Conservation (phyloP, 768 basidiomycete species). For the Termitomyces sp. region DNA sequence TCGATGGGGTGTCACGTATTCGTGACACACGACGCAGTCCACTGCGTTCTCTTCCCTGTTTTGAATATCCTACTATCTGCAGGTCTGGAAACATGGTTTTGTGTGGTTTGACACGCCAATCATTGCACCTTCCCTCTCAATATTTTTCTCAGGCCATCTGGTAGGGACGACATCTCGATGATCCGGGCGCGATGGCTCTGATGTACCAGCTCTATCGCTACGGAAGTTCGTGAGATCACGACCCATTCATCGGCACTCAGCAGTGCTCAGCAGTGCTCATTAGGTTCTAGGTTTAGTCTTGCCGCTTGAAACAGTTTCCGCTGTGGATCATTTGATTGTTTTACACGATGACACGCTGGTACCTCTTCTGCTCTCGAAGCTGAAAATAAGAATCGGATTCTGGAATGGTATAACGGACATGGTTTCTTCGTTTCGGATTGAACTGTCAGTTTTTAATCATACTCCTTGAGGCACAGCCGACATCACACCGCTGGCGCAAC, state of each 20-base stretch:
- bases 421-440: neutral
- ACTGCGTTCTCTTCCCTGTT: neutral
- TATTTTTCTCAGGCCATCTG: neutral
- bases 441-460: neutral
- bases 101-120: neutral
- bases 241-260: neutral
- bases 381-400: neutral
- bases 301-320: neutral
- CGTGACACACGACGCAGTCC: conserved; percentile 4
- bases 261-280: neutral
- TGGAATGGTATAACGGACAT: neutral
- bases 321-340: neutral
- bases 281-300: neutral
- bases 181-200: neutral
- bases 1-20: conserved; percentile 15
- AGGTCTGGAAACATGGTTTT: neutral
- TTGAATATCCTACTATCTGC: neutral
- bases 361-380: neutral
- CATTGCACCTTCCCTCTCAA: neutral
- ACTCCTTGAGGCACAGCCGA: neutral
- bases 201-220: neutral
- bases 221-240: neutral
- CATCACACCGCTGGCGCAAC: neutral
- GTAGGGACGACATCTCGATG: neutral
- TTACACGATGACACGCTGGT: neutral